phyloP scores from a whole-genome alignment of 1,139 yeast species.

The Suhomyces atakaporum region DNA sequence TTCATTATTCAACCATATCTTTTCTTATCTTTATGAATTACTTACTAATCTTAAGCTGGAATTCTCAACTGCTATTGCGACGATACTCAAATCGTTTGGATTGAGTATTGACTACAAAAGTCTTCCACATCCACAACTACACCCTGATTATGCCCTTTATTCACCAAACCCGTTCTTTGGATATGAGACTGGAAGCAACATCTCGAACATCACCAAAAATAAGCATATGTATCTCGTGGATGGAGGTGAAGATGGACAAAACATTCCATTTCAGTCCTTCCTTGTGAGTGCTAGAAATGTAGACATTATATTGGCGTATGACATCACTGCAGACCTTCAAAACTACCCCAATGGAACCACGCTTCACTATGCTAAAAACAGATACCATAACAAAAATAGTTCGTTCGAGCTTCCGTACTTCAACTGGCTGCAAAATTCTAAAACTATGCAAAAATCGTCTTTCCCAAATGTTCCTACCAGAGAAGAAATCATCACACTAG shows the following conservation, averaged over 20 bases:
- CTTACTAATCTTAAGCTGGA: conserved; percentile 41
- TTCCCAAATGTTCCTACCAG: conserved; percentile 45
- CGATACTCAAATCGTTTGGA: conserved; percentile 51
- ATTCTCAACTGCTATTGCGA: conserved; percentile 42
- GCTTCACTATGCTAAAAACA: conserved; percentile 19
- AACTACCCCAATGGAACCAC: conserved; percentile 46
- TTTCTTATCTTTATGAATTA: conserved; percentile 47
- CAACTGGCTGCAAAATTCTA: conserved; percentile 9
- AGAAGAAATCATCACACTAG: conserved; percentile 27
- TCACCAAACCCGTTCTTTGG: conserved; percentile 73
- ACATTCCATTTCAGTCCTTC: conserved; percentile 44
- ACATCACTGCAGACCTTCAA: conserved; percentile 39
- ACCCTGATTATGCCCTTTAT: conserved; percentile 69
- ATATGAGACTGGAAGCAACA: conserved; percentile 4
- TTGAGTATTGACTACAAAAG: conserved; percentile 30
- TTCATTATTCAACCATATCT: conserved; percentile 61
- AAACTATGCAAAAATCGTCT: conserved; percentile 16
- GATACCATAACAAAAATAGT: conserved; percentile 25
- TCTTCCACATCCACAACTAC: conserved; percentile 27
- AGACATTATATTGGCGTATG: conserved; percentile 40
- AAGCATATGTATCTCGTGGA: conserved; percentile 38
- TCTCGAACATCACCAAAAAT: conserved; percentile 19
- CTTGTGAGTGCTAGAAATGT: conserved; percentile 30
- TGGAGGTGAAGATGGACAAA: conserved; percentile 50
- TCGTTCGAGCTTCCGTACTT: conserved; percentile 22